A percentile compares a stretch with the other conserved stretches of the same genome.
These are phyloP conservation scores for Penicillium macrosclerotiorum DNA, from an alignment of 495 filamentous ascomycete species.

Conservation along the genomic window DNA sequence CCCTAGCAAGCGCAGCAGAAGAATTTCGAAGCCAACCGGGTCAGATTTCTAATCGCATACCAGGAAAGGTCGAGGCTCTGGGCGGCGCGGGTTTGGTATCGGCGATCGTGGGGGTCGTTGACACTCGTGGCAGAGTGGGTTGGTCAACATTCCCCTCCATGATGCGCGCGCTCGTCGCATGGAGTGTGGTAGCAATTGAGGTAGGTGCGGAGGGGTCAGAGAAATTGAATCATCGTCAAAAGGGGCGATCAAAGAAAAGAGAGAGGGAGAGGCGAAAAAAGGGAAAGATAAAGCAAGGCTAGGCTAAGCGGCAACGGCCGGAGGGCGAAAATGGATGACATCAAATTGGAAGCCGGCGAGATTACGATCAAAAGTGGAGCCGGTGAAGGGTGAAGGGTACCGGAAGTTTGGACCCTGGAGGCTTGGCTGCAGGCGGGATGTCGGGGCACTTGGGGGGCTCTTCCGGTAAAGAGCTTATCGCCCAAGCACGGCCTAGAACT, in stretches of 20 bases:
- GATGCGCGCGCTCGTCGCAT: conserved; percentile 15
- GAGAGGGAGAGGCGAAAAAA: conserved; percentile 2
- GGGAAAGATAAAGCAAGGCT: conserved; percentile 9
- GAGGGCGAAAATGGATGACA: conserved; percentile 25
- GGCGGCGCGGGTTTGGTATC: conserved; percentile 13
- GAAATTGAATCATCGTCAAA: conserved; percentile 2
- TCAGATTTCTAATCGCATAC: conserved; percentile 13
- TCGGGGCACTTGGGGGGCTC: too few relatives aligned
- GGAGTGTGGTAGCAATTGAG: background rate
- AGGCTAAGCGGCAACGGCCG: conserved; percentile 26
- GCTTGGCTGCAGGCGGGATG: too few relatives aligned
- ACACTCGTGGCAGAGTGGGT: conserved; percentile 10
- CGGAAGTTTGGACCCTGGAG: too few relatives aligned
- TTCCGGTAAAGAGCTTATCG: too few relatives aligned
- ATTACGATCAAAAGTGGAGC: conserved; percentile 19
- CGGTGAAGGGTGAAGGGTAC: too few relatives aligned
- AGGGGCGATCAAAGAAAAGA: background rate
- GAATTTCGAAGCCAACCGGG: conserved; percentile 3
- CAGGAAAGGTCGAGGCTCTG: conserved; percentile 18
- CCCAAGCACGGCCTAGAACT: too few relatives aligned
- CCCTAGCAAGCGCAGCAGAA: background rate
- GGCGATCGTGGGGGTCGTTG: conserved; percentile 17
- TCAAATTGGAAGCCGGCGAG: conserved; percentile 31
- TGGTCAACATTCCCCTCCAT: conserved; percentile 20
- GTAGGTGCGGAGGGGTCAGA: background rate